A percentile compares a stretch with the other conserved stretches of the same genome.
phyloP scores from a whole-genome alignment of 2,329 filamentous ascomycete species.

The Fusarium sp. region DNA sequence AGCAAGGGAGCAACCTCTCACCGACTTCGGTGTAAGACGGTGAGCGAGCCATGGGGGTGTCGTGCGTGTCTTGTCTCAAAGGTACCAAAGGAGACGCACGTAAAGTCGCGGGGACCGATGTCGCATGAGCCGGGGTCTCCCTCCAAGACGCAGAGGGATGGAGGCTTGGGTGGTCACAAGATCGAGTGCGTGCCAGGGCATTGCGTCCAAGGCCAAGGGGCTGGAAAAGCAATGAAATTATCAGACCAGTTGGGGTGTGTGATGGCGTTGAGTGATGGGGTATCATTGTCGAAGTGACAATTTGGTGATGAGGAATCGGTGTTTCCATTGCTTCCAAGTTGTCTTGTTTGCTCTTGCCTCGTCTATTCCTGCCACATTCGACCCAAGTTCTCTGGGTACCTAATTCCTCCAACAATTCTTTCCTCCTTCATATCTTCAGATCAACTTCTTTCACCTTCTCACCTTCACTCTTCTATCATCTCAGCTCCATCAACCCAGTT shows the following conservation, averaged over 20 bases:
- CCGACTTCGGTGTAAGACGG: conserved; percentile 45
- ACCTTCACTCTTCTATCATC: not conserved
- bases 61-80: conserved; percentile 3
- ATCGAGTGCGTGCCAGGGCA: conserved; percentile 42
- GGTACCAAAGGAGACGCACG: conserved; percentile 21
- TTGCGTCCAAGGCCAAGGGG: conserved; percentile 25
- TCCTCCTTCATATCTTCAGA: not conserved
- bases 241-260: conserved; percentile 21
- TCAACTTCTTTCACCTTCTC: not conserved
- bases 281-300: not conserved
- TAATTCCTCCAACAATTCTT: not conserved
- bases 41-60: conserved; percentile 20
- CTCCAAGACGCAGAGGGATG: conserved; percentile 41
- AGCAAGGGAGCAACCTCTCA: conserved; percentile 29
- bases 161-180: conserved; percentile 45
- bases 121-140: conserved; percentile 40
- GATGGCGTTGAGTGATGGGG: not conserved
- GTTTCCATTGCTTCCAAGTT: conserved; percentile 12
- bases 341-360: conserved; percentile 36
- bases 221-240: conserved; percentile 35
- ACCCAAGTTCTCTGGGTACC: not conserved
- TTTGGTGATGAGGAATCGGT: conserved; percentile 4
- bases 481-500: not conserved
- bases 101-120: conserved; percentile 38
- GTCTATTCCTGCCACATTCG: not conserved